Base-by-base conservation (phyloP, 306 rosid species). In the Vigna radiata region DNA sequence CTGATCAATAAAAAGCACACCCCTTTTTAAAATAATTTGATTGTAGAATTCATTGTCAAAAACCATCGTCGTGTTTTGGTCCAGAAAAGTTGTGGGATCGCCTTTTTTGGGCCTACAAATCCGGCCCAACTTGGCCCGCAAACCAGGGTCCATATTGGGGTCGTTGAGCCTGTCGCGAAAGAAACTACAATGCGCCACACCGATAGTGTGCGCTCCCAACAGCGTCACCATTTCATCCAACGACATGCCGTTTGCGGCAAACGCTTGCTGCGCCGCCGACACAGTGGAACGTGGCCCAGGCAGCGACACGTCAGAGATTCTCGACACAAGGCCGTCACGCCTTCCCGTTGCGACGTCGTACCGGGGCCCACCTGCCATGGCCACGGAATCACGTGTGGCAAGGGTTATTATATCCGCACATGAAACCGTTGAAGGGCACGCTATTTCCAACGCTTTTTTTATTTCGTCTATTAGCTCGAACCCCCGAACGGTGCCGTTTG, bases 181-280 rank as follows among this genome's bases (percentile, higher is more conserved):
- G 81, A 89, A 89, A 12, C 10, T 62, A 47, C 96, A 89, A 36
- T 87, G 93, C 1, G 78, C 64, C 1, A 86, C 50, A 7, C 93
- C 93, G 46, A 88, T 83, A 0, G 96, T 88, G 72, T 91, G 96
- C 1, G 88, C 93, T 2, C 96, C 96, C 36, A 89, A 46, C 7
- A 91, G 90, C 1, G 89, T 81, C 2, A 86, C 87, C 96, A 91
- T 91, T 43, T 89, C 90, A 1, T 64, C 73, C 16, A 77, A 16
- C 1, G 83, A 73, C 73, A 91, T 2, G 1, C 89, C 83, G 1
- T 83, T 89, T 15, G 6, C 18, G 0, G 23, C 41, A 77, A 89
- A 91, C 3, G 17, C 0, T n/a, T 48, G 53, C 17, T 75, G 2
- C 0, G 84, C 85, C 3, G 15, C 14, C 0, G 83, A 11, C n/a